Evolutionary conservation across 257 asterid species (phyloP), one percentile per base, ranked within the genome.

Genomic region (Ehretia macrophylla): DNA sequence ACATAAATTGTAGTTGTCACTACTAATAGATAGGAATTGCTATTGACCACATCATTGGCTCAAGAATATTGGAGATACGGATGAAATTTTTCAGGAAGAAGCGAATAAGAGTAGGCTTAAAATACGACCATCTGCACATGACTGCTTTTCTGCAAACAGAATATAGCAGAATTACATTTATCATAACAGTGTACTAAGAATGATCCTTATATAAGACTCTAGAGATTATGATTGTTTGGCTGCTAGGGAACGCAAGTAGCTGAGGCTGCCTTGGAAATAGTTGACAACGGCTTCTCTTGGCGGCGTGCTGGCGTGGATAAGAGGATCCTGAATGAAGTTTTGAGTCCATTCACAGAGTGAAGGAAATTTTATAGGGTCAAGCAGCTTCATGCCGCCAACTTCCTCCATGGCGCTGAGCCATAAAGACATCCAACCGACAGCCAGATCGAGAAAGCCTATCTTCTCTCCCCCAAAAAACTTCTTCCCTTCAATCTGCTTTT

Each of bases 401-500:
- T 81, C 68, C 69, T 81, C 84, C 78, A 69, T 66, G 22, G 71
- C 70, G 39, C 55, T 56, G n/a, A 77, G 77, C 78, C 76, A 77
- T 46, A 54, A 69, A 51, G 74, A 37, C 49, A 67, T 49, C 78
- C 87, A 77, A 42, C 79, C 81, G 17, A 77, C 12, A 20, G 66
- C 81, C 39, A 81, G n/a, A 78, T 81, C 83, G 23, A 81, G 72
- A 58, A 62, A 77, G 4, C 86, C 86, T 4, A 72, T 60, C 58
- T 72, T 17, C 59, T 74, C 79, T 45, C 83, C 75, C 23, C 68
- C 69, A 37, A 71, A 80, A 56, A 74, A 77, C 67, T 60, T 60
- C 46, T 66, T 80, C 60, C 79, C 86, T 54, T 54, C 53, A 27
- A 77, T 74, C 63, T 70, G 80, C 60, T 73, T 68, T 74, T 76